Evolutionary conservation across 2,329 filamentous ascomycete species (phyloP).

Genomic region (Fusarium sambucinum): DNA sequence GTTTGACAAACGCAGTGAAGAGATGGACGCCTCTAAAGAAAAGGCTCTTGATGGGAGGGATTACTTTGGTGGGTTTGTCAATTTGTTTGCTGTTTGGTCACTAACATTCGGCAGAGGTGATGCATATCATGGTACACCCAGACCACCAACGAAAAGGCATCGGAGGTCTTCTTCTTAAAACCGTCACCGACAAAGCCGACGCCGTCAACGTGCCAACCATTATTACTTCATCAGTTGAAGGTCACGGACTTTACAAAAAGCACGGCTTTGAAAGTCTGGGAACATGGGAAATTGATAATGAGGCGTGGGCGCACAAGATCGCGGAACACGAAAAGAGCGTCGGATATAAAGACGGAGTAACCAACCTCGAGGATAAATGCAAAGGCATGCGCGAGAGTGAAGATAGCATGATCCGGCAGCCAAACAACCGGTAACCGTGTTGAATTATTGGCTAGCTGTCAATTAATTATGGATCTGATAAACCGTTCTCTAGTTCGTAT

Average conservation of each 20-base stretch:
- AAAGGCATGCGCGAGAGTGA: slow-evolving; percentile 38
- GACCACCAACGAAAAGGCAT: slow-evolving; percentile 41
- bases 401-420: slow-evolving; percentile 43
- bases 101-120: slow-evolving; percentile 29
- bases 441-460: slow-evolving; percentile 13
- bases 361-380: slow-evolving; percentile 18
- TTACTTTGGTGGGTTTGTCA: slow-evolving; percentile 35
- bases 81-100: slow-evolving; percentile 1
- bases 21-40: slow-evolving; percentile 37
- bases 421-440: slow-evolving; percentile 22
- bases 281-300: slow-evolving; percentile 38
- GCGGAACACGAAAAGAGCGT: slow-evolving; percentile 15
- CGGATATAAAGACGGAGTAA: slow-evolving; percentile 28
- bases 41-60: slow-evolving; percentile 28
- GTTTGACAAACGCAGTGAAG: slow-evolving; percentile 30
- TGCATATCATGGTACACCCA: slow-evolving; percentile 45
- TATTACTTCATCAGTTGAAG: slow-evolving; percentile 37
- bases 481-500: slow-evolving; percentile 41
- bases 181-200: slow-evolving; percentile 37
- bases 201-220: slow-evolving; percentile 15
- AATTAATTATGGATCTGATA: background rate
- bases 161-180: slow-evolving; percentile 28
- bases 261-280: slow-evolving; percentile 36
- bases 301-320: slow-evolving; percentile 37
- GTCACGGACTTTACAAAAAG: slow-evolving; percentile 32